Conservation (phyloP, 2,329 filamentous ascomycete species). For the Fusarium sp. region DNA sequence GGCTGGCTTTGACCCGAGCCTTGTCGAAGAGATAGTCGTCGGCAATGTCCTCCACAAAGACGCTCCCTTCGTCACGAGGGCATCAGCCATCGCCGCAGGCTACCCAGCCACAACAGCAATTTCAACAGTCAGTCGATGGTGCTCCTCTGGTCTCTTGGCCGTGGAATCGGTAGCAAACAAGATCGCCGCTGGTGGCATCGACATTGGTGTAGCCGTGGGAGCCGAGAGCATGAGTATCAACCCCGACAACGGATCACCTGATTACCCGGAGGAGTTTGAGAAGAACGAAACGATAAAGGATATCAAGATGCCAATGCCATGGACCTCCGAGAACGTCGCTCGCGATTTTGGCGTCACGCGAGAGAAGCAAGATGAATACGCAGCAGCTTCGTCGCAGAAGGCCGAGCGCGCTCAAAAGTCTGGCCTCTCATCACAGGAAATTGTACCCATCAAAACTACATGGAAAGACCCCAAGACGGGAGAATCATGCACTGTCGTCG, state of each 20-base stretch:
- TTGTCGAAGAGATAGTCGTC: background rate
- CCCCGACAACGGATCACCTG: background rate
- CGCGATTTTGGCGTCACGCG: background rate
- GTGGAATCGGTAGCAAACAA: background rate
- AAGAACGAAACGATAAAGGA: background rate
- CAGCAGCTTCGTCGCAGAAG: background rate
- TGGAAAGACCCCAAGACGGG: background rate
- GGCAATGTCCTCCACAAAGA: background rate
- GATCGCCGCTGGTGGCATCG: background rate
- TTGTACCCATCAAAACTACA: background rate
- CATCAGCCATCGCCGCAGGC: background rate
- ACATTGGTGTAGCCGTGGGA: background rate
- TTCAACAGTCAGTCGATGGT: background rate
- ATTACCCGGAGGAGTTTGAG: background rate
- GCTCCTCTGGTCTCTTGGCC: background rate
- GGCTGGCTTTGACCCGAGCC: background rate
- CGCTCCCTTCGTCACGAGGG: background rate
- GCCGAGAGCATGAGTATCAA: background rate
- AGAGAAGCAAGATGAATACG: background rate
- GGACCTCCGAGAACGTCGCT: background rate
- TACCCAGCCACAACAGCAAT: background rate
- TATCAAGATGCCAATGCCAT: background rate
- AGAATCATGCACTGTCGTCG: background rate
- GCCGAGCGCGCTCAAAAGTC: background rate
- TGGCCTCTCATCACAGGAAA: background rate